Percentiles rank a stretch among this genome's conserved stretches.
phyloP scores from a whole-genome alignment of 257 asterid species.

The Linaria vulgaris region DNA sequence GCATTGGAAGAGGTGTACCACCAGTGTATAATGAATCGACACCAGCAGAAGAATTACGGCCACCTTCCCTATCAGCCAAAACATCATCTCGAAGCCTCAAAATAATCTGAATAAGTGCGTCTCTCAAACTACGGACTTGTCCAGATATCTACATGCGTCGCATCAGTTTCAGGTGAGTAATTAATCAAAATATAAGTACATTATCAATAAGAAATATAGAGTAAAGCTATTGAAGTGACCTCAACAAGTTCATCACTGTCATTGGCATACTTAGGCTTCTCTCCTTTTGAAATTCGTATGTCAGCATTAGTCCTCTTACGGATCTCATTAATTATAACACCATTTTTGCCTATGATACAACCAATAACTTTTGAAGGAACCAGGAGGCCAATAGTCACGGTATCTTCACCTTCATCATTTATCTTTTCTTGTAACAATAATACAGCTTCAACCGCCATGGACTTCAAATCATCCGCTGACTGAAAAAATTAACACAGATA shows the following conservation, averaged over 20 bases:
- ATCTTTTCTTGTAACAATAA: slow-evolving; percentile 83
- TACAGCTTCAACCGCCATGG: slow-evolving; percentile 93
- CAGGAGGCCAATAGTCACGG: slow-evolving; percentile 68
- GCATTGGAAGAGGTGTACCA: slow-evolving; percentile 52
- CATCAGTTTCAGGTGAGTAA: slow-evolving; percentile 27
- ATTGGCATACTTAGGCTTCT: slow-evolving; percentile 72
- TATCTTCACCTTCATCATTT: slow-evolving; percentile 72
- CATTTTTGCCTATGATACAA: slow-evolving; percentile 85
- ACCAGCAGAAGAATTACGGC: slow-evolving; percentile 55
- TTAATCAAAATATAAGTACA: slow-evolving; percentile 14
- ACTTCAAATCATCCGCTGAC: slow-evolving; percentile 79
- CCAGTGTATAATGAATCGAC: slow-evolving; percentile 52
- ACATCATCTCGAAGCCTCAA: slow-evolving; percentile 89
- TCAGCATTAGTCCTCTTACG: slow-evolving; percentile 85
- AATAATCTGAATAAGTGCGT: slow-evolving; percentile 87
- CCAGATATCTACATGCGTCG: slow-evolving; percentile 62
- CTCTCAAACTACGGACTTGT: slow-evolving; percentile 67
- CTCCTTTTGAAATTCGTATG: slow-evolving; percentile 80
- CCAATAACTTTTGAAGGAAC: slow-evolving; percentile 89
- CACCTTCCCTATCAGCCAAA: slow-evolving; percentile 65
- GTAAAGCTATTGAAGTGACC: slow-evolving; percentile 39
- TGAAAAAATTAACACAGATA: slow-evolving; percentile 26
- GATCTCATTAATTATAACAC: slow-evolving; percentile 83
- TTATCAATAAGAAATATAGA: slow-evolving; percentile 10
- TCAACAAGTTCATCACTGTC: slow-evolving; percentile 83